A percentile compares a stretch with the other conserved stretches of the same genome.
Evolutionary conservation across 2,329 filamentous ascomycete genomes (phyloP).

Genomic region (Hymenoscyphus repandus): DNA sequence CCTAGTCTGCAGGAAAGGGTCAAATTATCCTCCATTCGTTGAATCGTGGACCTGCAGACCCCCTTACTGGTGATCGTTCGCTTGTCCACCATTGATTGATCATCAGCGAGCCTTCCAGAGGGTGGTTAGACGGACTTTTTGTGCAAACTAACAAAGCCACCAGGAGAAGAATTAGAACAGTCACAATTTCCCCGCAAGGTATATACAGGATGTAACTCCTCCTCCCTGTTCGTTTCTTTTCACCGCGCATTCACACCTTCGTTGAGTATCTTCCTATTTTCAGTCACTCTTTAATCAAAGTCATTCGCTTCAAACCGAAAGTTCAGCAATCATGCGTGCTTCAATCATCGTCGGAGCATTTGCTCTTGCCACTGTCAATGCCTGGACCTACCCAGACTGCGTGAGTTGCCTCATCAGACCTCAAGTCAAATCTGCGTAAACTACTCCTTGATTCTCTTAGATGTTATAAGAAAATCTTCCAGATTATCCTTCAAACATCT

Average conservation of each 20-base stretch:
- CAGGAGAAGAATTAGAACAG: not conserved
- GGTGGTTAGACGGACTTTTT: not conserved
- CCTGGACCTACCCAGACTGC: slow-evolving; percentile 21
- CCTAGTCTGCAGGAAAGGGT: not conserved
- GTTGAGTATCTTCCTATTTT: not conserved
- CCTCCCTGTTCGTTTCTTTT: not conserved
- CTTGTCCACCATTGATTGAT: not conserved
- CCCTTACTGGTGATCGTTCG: not conserved
- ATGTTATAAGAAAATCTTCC: too few relatives aligned
- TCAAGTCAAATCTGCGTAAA: too few relatives aligned
- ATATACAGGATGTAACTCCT: not conserved
- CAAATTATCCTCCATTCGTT: not conserved
- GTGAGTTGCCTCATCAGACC: slow-evolving; percentile 10
- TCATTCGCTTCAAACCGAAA: slow-evolving; percentile 1
- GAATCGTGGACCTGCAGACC: not conserved
- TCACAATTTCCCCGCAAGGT: not conserved
- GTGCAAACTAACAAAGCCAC: not conserved
- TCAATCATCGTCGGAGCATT: slow-evolving; percentile 14
- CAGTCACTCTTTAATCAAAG: not conserved
- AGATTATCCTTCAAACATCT: not conserved
- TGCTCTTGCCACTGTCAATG: slow-evolving; percentile 16
- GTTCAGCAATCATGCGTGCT: slow-evolving; percentile 15
- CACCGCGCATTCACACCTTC: not conserved
- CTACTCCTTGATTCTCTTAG: too few relatives aligned
- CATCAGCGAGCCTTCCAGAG: too few relatives aligned